Evolutionary conservation across 2,329 filamentous ascomycete genomes (phyloP).

Genomic region (Chlorencoelia australis): DNA sequence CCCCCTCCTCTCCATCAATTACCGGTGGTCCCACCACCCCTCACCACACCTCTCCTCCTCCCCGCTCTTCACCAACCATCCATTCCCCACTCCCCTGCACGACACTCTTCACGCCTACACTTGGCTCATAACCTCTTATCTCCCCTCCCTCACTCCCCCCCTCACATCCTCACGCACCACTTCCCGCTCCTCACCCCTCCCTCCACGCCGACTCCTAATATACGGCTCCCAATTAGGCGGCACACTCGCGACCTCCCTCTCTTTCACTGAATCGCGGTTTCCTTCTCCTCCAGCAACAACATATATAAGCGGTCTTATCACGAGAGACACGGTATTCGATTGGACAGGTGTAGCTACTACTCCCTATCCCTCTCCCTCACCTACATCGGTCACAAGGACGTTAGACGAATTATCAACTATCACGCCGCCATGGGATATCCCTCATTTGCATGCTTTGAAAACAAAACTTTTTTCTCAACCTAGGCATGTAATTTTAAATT

Average conservation of each 20-base stretch:
- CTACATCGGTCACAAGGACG: no score
- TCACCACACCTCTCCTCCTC: not conserved
- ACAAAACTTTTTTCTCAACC: no score
- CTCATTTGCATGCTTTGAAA: no score
- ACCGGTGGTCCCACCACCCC: slow-evolving; percentile 39
- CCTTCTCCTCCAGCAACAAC: no score
- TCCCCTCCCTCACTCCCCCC: slow-evolving; percentile 10
- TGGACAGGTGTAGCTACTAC: slow-evolving; percentile 51
- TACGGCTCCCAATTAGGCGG: slow-evolving; percentile 50
- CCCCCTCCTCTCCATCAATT: slow-evolving; percentile 47
- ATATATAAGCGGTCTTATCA: slow-evolving; percentile 39
- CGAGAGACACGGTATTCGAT: slow-evolving; percentile 53
- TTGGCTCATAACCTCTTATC: slow-evolving; percentile 13
- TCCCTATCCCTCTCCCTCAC: no score
- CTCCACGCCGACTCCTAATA: slow-evolving; percentile 29
- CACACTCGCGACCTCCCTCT: slow-evolving; percentile 44
- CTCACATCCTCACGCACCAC: not conserved
- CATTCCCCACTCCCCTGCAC: slow-evolving; percentile 48
- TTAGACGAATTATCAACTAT: no score
- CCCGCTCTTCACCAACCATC: slow-evolving; percentile 10
- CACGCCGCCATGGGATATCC: no score
- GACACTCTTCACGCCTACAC: slow-evolving; percentile 44
- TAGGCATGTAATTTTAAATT: no score
- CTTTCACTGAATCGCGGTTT: slow-evolving; percentile 50
- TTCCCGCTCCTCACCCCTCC: slow-evolving; percentile 27